A percentile compares a stretch with the other conserved stretches of the same genome.
These are phyloP conservation scores for Boletus edulis DNA, from an alignment of 768 basidiomycete species.

Conservation along the genomic window DNA sequence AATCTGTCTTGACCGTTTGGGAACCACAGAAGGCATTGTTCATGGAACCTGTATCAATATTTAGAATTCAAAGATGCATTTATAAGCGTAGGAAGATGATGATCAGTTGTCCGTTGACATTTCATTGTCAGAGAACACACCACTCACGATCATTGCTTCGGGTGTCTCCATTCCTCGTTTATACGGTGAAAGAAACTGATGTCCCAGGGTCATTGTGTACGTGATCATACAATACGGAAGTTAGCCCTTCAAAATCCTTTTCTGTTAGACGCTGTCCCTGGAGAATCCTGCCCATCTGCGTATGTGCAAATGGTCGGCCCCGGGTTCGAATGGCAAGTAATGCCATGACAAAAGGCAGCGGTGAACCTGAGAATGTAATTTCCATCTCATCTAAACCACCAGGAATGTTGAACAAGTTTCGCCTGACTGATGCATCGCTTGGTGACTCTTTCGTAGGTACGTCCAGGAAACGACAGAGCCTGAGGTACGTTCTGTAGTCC, in stretches of 20 bases:
- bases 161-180: too few species aligned
- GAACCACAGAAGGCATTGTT: too few species aligned
- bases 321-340: constrained; percentile 21
- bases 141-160: too few species aligned
- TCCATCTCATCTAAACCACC: constrained; percentile 1
- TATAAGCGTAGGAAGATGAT: too few species aligned
- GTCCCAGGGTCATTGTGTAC: not conserved
- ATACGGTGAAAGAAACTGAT: too few species aligned
- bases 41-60: too few species aligned
- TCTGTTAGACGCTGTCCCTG: not conserved
- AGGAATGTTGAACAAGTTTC: constrained; percentile 2
- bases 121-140: too few species aligned
- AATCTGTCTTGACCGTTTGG: too few species aligned
- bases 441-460: not conserved
- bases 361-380: constrained; percentile 30
- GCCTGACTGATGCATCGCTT: not conserved
- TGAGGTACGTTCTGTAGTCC: constrained; percentile 8
- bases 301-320: not conserved
- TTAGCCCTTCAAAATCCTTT: not conserved
- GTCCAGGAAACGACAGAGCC: constrained; percentile 24
- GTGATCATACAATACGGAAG: constrained; percentile 71
- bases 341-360: constrained; percentile 26
- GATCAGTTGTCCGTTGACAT: too few species aligned
- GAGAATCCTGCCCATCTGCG: not conserved
- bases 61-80: too few species aligned